phyloP scores from a whole-genome alignment of 139 green algal species.

The Chlorella ohadii region DNA sequence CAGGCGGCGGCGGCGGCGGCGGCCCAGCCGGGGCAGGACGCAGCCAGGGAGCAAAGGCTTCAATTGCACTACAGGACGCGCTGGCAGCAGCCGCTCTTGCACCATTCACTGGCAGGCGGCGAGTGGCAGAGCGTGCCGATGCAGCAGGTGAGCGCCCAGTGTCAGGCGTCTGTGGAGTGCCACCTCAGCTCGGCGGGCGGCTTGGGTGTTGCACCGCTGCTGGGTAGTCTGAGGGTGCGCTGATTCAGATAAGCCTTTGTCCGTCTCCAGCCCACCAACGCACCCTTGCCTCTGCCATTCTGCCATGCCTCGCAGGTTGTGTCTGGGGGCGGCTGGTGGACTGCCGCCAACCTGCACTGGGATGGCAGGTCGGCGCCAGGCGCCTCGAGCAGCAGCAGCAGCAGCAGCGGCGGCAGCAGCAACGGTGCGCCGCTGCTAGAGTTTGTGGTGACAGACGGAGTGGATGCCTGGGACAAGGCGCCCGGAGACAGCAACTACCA shows the following conservation, averaged over 20 bases:
- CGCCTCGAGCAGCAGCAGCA: not conserved
- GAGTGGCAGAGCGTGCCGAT: constrained; percentile 53
- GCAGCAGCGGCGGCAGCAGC: not conserved
- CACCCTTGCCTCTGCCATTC: not conserved
- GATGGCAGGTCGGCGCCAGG: not conserved
- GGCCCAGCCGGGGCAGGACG: too few relatives aligned
- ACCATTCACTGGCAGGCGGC: constrained; percentile 54
- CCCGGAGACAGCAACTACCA: constrained; percentile 35
- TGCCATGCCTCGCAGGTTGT: constrained; percentile 21
- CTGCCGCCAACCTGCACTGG: constrained; percentile 34
- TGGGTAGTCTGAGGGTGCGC: too few relatives aligned
- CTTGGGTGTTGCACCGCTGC: too few relatives aligned
- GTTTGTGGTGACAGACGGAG: constrained; percentile 70
- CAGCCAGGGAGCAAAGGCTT: not conserved
- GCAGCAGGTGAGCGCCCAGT: constrained; percentile 22
- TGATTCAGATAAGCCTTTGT: too few relatives aligned
- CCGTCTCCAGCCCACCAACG: too few relatives aligned
- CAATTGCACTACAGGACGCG: constrained; percentile 52
- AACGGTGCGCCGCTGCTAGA: constrained; percentile 53
- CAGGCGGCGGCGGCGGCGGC: too few relatives aligned
- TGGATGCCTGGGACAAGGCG: constrained; percentile 69
- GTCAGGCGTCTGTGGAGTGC: too few relatives aligned
- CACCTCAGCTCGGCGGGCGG: too few relatives aligned
- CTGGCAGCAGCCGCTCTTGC: constrained; percentile 56
- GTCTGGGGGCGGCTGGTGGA: constrained; percentile 48